Evolutionary conservation across 495 filamentous ascomycete genomes (phyloP), one percentile per base, ranked within the genome.

Genomic region (Penicillium salamii): DNA sequence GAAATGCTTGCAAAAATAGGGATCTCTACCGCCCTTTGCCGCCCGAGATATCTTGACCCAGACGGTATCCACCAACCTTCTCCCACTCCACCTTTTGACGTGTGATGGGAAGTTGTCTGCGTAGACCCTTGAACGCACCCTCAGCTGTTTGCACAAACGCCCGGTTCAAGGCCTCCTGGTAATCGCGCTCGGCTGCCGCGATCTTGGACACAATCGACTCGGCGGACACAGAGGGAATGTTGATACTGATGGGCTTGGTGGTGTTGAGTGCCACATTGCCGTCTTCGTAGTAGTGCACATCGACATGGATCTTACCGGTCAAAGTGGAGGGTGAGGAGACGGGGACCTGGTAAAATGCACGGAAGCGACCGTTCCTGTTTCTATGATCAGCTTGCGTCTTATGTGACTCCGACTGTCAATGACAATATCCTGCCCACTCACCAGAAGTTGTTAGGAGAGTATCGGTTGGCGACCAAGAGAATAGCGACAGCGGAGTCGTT

Each of bases 31-130:
- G 62, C 17, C 68, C 66, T 57, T 69, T 73, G 13, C 68, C 67
- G 40, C 67, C 71, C 14, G 66, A 66, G 58, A 88, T 85, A 53
- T 86, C 85, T 67, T 88, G 84, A 44, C 83, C 85, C 61, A 96
- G 71, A 46, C 90, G 71, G 71, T 98, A 98, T 52, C 90, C 91
- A n/a, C 88, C 85, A 55, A 99, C 89, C 76, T 96, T 97, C 69
- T 99, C 93, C 95, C 95, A 99, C 70, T 97, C 93, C 43, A 99
- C 90, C 79, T 96, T 97, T 77, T 99, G 95, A 66, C 95, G 82
- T 49, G 93, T 97, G 33, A 99, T 87, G 7, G 95, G 95, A 62
- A 99, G 72, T 68, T 97, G 95, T 66, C 95, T 80, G 57, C 95
- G 80, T 60, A 99, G 73, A 11, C 82, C 80, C 82, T 97, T 97